Percentiles rank a stretch among this genome's conserved stretches.
Evolutionary conservation across 2,329 filamentous ascomycete species (phyloP).

Genomic region (Xylariaceae sp.): DNA sequence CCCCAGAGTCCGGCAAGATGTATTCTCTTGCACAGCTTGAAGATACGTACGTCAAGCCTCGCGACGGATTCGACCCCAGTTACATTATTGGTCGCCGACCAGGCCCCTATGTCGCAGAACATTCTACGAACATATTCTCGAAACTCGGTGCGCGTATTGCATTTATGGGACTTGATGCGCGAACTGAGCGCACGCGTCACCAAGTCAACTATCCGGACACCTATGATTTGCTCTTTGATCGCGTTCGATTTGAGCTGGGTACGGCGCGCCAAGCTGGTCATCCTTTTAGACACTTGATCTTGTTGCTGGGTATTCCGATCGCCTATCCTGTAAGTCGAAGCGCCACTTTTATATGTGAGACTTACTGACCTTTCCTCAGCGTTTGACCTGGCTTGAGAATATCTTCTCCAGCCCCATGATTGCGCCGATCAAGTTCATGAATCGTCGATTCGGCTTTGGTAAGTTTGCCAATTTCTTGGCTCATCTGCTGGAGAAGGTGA

Average conservation of each 20-base stretch:
- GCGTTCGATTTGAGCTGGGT: conserved; percentile 67
- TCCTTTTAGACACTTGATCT: conserved; percentile 81
- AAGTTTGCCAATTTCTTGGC: conserved; percentile 19
- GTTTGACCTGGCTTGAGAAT: conserved; percentile 94
- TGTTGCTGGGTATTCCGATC: conserved; percentile 81
- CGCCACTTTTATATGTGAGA: conserved; percentile 18
- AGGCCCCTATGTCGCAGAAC: conserved; percentile 84
- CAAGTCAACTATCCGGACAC: conserved; percentile 94
- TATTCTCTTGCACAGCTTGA: conserved; percentile 67
- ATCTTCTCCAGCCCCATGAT: conserved; percentile 82
- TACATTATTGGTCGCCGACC: conserved; percentile 75
- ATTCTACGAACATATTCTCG: conserved; percentile 81
- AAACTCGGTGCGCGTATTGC: conserved; percentile 76
- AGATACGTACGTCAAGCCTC: conserved; percentile 63
- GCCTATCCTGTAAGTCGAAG: conserved; percentile 63
- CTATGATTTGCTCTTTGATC: conserved; percentile 75
- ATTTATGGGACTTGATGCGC: conserved; percentile 84
- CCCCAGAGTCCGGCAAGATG: conserved; percentile 53
- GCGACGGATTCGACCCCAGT: conserved; percentile 52
- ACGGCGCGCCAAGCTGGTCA: conserved; percentile 61
- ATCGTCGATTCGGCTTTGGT: conserved; percentile 80
- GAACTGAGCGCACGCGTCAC: conserved; percentile 89
- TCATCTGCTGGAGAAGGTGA: not conserved
- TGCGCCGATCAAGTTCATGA: conserved; percentile 80
- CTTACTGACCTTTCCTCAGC: conserved; percentile 38